Conservation (phyloP, 305 asterid genomes). For the Fraxinus xanthoxyloides region DNA sequence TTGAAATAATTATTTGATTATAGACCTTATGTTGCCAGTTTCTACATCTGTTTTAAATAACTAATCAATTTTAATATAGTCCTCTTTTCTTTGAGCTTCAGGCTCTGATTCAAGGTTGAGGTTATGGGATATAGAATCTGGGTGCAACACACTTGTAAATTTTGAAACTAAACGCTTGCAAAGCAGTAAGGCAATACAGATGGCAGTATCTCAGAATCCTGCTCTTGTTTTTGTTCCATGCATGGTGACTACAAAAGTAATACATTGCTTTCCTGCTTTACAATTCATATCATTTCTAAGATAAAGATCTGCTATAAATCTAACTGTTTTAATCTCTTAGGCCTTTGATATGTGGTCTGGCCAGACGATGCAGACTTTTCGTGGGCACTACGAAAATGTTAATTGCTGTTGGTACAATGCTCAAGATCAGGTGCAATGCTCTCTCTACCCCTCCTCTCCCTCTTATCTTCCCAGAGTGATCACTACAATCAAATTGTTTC, state of each 20-base stretch:
- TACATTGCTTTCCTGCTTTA: not conserved
- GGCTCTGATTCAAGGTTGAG: constrained; percentile 98
- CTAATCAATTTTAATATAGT: not conserved
- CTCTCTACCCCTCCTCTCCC: constrained; percentile 6
- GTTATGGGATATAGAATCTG: constrained; percentile 94
- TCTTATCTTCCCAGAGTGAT: not conserved
- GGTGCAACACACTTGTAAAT: constrained; percentile 93
- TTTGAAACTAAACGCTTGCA: constrained; percentile 83
- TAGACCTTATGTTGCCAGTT: not conserved
- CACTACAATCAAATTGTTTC: not conserved
- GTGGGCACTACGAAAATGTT: constrained; percentile 85
- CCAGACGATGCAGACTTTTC: constrained; percentile 58
- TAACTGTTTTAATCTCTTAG: constrained; percentile 35
- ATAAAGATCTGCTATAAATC: not conserved
- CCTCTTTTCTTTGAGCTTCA: constrained; percentile 35
- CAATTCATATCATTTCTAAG: constrained; percentile 1
- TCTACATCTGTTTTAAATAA: constrained; percentile 3
- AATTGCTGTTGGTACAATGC: constrained; percentile 86
- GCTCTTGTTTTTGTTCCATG: constrained; percentile 80
- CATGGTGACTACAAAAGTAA: constrained; percentile 73
- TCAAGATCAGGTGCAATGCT: constrained; percentile 63
- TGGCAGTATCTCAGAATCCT: constrained; percentile 76
- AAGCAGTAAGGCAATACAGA: constrained; percentile 70
- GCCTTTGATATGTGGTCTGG: constrained; percentile 92
- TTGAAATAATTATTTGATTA: not conserved